A percentile compares a stretch with the other conserved stretches of the same genome.
Evolutionary conservation across 2,329 filamentous ascomycete species (phyloP).

Genomic region (Aspergillus floridensis): DNA sequence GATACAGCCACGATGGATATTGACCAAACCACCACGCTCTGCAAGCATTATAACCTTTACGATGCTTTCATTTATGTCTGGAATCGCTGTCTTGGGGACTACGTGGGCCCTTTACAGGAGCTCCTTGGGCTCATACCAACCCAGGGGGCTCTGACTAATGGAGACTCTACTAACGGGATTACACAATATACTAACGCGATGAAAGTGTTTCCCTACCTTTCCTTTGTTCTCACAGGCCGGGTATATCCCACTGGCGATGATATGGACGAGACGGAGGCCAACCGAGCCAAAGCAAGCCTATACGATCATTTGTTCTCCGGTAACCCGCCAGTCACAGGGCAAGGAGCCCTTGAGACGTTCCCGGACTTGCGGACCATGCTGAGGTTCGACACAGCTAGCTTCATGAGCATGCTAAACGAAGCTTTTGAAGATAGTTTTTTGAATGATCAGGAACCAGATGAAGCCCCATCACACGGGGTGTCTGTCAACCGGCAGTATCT

Average conservation of each 20-base stretch:
- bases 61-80: conserved; percentile 96
- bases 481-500: conserved; percentile 90
- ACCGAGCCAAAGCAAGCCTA: conserved; percentile 77
- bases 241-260: conserved; percentile 82
- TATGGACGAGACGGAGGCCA: conserved; percentile 70
- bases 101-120: conserved; percentile 85
- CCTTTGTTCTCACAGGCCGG: conserved; percentile 83
- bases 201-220: conserved; percentile 93
- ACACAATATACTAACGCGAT: conserved; percentile 64
- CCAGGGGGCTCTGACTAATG: conserved; percentile 28
- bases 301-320: conserved; percentile 95
- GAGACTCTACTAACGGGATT: conserved; percentile 54
- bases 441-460: conserved; percentile 70
- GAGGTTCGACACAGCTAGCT: conserved; percentile 84
- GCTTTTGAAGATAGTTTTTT: conserved; percentile 94
- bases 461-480: conserved; percentile 53
- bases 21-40: conserved; percentile 85
- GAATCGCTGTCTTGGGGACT: conserved; percentile 87
- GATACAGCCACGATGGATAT: conserved; percentile 89
- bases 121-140: conserved; percentile 56
- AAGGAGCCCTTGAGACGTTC: conserved; percentile 67
- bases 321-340: conserved; percentile 40
- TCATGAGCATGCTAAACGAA: conserved; percentile 93
- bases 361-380: conserved; percentile 81
- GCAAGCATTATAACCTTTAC: conserved; percentile 87